These are phyloP conservation scores for Fusarium algeriense DNA, from an alignment of 2,329 filamentous ascomycete species.

Conservation along the genomic window DNA sequence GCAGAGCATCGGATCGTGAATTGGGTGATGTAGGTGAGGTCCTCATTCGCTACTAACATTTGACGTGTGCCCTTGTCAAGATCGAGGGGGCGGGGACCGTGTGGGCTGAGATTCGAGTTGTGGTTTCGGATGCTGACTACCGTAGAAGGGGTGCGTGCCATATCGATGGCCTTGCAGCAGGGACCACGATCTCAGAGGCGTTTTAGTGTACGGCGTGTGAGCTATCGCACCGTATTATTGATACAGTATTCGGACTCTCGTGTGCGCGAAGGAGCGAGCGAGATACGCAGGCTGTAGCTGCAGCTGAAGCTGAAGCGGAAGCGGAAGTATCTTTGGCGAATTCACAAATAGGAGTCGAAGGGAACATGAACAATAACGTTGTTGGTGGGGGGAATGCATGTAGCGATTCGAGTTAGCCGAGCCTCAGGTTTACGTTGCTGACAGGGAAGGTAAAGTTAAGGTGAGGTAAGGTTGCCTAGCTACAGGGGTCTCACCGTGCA, in stretches of 20 bases:
- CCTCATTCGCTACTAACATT: conserved; percentile 31
- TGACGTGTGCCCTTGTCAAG: conserved; percentile 41
- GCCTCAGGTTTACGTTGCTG: conserved; percentile 34
- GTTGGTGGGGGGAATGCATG: conserved; percentile 33
- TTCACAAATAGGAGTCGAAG: conserved; percentile 37
- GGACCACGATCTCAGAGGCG: conserved; percentile 29
- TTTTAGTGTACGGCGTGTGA: conserved; percentile 6
- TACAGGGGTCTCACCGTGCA: conserved; percentile 29
- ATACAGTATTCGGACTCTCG: conserved; percentile 2
- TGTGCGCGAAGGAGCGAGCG: neutral
- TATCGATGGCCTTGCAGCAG: conserved; percentile 4
- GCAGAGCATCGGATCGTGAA: conserved; percentile 6
- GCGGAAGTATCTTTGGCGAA: conserved; percentile 18
- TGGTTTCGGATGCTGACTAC: conserved; percentile 42
- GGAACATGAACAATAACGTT: conserved; percentile 14
- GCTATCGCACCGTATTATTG: conserved; percentile 15
- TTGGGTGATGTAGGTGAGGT: conserved; percentile 18
- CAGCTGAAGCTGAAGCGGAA: conserved; percentile 22
- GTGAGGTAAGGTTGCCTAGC: conserved; percentile 1
- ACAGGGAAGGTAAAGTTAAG: conserved; percentile 34
- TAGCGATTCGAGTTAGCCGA: conserved; percentile 37
- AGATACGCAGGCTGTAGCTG: conserved; percentile 5
- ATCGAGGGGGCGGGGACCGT: conserved; percentile 40
- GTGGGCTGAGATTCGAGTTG: conserved; percentile 49
- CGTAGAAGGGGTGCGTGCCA: conserved; percentile 32